Percentiles rank a stretch among this genome's conserved stretches.
Evolutionary conservation across 306 rosid species (phyloP).

Genomic region (Vachellia pachyceras): DNA sequence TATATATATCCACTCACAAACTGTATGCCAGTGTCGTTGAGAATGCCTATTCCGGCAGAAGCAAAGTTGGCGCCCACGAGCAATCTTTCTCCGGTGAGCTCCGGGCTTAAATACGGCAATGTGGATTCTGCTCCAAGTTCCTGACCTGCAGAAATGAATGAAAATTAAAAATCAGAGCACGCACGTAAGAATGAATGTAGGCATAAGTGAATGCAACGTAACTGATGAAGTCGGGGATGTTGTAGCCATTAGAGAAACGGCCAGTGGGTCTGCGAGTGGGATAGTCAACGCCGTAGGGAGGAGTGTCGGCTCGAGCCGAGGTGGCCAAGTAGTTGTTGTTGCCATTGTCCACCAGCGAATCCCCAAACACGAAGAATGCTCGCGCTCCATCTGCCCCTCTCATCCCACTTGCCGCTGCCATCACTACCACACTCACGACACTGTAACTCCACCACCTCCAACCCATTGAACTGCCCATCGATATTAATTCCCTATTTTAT

Average conservation of each 20-base stretch:
- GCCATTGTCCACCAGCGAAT: constrained; percentile 80
- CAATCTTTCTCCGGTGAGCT: constrained; percentile 59
- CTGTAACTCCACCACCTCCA: constrained; percentile 32
- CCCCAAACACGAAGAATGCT: constrained; percentile 85
- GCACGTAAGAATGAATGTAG: too few relatives aligned
- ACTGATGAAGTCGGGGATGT: constrained; percentile 86
- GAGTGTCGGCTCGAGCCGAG: constrained; percentile 69
- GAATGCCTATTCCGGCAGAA: constrained; percentile 92
- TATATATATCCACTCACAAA: constrained; percentile 49
- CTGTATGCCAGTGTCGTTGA: constrained; percentile 88
- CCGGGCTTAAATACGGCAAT: constrained; percentile 73
- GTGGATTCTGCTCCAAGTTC: constrained; percentile 65
- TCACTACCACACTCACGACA: background rate
- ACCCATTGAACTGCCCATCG: constrained; percentile 42
- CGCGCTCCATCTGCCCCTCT: constrained; percentile 58
- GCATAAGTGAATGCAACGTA: background rate
- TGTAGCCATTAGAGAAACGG: constrained; percentile 85
- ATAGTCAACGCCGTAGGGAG: constrained; percentile 81
- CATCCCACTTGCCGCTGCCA: constrained; percentile 30
- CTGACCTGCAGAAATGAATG: constrained; percentile 47
- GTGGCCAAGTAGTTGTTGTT: constrained; percentile 77
- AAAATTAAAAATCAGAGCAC: background rate
- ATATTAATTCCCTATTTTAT: too few relatives aligned
- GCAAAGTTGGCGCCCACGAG: constrained; percentile 93
- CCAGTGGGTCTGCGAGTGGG: constrained; percentile 75